A percentile compares a stretch with the other conserved stretches of the same genome.
Conservation (phyloP, 345 rosid species). For the Dimocarpus longan region DNA sequence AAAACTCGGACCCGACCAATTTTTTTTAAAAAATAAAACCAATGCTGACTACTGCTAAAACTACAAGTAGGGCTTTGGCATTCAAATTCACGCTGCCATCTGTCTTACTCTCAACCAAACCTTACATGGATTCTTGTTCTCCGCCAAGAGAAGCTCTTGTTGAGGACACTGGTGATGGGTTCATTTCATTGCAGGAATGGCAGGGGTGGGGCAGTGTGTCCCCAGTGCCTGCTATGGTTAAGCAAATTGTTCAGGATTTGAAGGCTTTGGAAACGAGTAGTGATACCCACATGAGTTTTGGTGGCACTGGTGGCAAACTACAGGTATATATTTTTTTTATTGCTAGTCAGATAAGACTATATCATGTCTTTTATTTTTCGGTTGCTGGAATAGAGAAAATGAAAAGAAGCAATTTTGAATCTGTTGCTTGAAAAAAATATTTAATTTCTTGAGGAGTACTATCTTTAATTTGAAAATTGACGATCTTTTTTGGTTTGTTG, state of each 20-base stretch:
- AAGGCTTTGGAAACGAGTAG: conserved; percentile 58
- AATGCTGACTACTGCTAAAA: conserved; percentile 21
- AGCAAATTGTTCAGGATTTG: conserved; percentile 67
- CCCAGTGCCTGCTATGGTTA: conserved; percentile 66
- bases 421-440: not conserved
- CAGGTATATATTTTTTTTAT: conserved; percentile 44
- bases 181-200: conserved; percentile 68
- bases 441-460: not conserved
- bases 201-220: conserved; percentile 76
- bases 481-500: not conserved
- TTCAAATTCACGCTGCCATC: conserved; percentile 36
- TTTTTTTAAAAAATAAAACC: too few species aligned
- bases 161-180: conserved; percentile 30
- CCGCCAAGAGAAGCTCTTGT: conserved; percentile 28
- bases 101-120: conserved; percentile 31
- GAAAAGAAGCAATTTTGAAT: not conserved
- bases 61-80: conserved; percentile 21
- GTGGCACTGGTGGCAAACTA: conserved; percentile 84
- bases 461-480: conserved; percentile 4
- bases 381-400: not conserved
- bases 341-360: too few species aligned
- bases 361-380: not conserved
- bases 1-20: too few species aligned
- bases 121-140: conserved; percentile 35
- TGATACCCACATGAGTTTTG: conserved; percentile 68